A percentile compares a stretch with the other conserved stretches of the same genome.
These are phyloP conservation scores for Tylopilus balloui DNA, from an alignment of 768 basidiomycete genomes.

Conservation along the genomic window DNA sequence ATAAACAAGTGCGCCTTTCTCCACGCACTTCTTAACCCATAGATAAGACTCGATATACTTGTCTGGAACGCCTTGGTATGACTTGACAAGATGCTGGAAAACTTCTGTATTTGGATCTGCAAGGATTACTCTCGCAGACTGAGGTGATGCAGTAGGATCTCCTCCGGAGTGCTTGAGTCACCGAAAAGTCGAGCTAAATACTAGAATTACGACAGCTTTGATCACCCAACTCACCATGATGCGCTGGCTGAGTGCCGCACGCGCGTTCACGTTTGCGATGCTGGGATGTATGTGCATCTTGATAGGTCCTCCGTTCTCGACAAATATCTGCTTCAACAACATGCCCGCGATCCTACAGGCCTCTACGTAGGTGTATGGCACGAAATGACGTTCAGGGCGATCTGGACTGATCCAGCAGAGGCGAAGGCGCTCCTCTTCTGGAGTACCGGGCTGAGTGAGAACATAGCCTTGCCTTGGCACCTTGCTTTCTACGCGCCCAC, in stretches of 20 bases:
- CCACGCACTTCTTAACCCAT: slow-evolving; percentile 83
- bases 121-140: slow-evolving; percentile 69
- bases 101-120: slow-evolving; percentile 78
- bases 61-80: slow-evolving; percentile 61
- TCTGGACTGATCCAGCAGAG: slow-evolving; percentile 67
- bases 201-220: slow-evolving; percentile 1
- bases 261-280: slow-evolving; percentile 73
- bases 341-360: slow-evolving; percentile 79
- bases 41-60: slow-evolving; percentile 78
- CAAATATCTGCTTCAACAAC: slow-evolving; percentile 71
- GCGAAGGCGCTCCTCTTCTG: slow-evolving; percentile 71
- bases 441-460: slow-evolving; percentile 60
- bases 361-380: slow-evolving; percentile 77
- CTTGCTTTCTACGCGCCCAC: slow-evolving; percentile 73
- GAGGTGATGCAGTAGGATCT: slow-evolving; percentile 65
- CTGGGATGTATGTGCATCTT: slow-evolving; percentile 78
- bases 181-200: neutral
- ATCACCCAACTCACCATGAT: slow-evolving; percentile 51
- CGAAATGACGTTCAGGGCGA: slow-evolving; percentile 71
- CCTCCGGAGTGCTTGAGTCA: slow-evolving; percentile 69
- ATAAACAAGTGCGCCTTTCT: slow-evolving; percentile 57
- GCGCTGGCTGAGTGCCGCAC: slow-evolving; percentile 59
- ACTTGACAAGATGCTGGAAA: slow-evolving; percentile 69
- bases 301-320: slow-evolving; percentile 59
- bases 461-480: slow-evolving; percentile 75